phyloP scores from a whole-genome alignment of 192 early-diverging fungal species.

The Tieghemiomyces parasiticus region DNA sequence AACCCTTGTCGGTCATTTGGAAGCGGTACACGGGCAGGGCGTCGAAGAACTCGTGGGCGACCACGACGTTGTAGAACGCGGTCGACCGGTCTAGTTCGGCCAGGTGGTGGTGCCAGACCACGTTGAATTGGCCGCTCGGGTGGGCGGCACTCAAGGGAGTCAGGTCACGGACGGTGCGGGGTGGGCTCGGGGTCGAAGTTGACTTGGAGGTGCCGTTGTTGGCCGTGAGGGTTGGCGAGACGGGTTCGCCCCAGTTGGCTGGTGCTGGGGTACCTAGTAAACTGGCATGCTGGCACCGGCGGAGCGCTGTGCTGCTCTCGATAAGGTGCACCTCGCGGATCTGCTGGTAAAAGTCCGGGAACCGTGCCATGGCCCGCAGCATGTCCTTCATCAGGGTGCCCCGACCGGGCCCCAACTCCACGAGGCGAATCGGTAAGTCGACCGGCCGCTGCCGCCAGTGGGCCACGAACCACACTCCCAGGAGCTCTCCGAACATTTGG shows the following conservation, averaged over 20 bases:
- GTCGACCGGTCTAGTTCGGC: not conserved
- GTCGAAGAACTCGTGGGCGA: slow-evolving; percentile 97
- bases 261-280: too few relatives aligned
- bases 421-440: slow-evolving; percentile 37
- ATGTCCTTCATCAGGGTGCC: slow-evolving; percentile 92
- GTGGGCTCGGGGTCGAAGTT: too few relatives aligned
- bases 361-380: slow-evolving; percentile 55
- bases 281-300: slow-evolving; percentile 15
- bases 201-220: too few relatives aligned
- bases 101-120: not conserved
- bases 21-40: slow-evolving; percentile 77
- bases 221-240: too few relatives aligned
- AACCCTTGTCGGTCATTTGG: slow-evolving; percentile 56
- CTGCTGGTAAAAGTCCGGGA: slow-evolving; percentile 43
- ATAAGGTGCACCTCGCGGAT: slow-evolving; percentile 62
- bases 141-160: not conserved
- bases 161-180: too few relatives aligned
- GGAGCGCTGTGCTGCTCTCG: slow-evolving; percentile 68
- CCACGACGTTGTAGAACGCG: slow-evolving; percentile 26
- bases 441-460: slow-evolving; percentile 52
- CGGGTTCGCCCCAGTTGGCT: too few relatives aligned
- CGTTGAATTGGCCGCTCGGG: not conserved
- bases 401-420: slow-evolving; percentile 83
- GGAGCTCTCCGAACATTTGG: slow-evolving; percentile 94
- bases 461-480: slow-evolving; percentile 79